These are phyloP conservation scores for Auricularia sp. DNA, from an alignment of 768 basidiomycete species.

Conservation along the genomic window DNA sequence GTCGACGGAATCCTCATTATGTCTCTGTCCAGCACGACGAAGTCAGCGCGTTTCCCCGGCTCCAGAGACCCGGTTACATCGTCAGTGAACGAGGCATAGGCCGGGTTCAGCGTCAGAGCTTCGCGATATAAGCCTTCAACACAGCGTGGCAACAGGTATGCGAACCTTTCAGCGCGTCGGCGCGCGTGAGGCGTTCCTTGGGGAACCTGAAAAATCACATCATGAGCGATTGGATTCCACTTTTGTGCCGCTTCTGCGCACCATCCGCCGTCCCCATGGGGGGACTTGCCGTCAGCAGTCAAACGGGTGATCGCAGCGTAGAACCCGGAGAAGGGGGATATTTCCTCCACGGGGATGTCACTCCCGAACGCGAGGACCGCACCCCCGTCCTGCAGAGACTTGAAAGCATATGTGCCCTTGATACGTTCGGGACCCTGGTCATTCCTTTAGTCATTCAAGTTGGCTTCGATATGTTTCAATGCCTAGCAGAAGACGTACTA, in stretches of 20 bases:
- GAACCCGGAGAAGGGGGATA: constrained; percentile 83
- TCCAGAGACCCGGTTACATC: constrained; percentile 58
- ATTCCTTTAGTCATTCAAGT: neutral
- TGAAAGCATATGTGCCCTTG: constrained; percentile 88
- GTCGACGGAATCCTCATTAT: constrained; percentile 55
- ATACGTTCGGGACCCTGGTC: constrained; percentile 69
- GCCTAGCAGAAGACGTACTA: constrained; percentile 34
- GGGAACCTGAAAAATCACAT: constrained; percentile 43
- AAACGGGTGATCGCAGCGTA: constrained; percentile 80
- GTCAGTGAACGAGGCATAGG: constrained; percentile 79
- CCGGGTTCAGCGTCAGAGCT: constrained; percentile 47
- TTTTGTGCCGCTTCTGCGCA: too few species aligned
- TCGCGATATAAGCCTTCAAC: neutral
- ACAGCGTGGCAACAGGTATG: neutral
- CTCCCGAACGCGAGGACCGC: constrained; percentile 34
- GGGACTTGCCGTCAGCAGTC: constrained; percentile 58
- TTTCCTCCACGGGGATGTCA: constrained; percentile 88
- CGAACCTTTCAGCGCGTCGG: constrained; percentile 62
- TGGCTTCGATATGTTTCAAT: too few species aligned
- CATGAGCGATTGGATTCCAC: too few species aligned
- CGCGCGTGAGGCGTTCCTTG: constrained; percentile 59
- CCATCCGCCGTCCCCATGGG: constrained; percentile 70
- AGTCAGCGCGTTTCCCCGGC: constrained; percentile 79
- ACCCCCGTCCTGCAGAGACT: constrained; percentile 57
- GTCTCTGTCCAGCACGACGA: constrained; percentile 71